A percentile compares a stretch with the other conserved stretches of the same genome.
Evolutionary conservation across 495 filamentous ascomycete genomes (phyloP).

Genomic region (Xylaria bambusicola): DNA sequence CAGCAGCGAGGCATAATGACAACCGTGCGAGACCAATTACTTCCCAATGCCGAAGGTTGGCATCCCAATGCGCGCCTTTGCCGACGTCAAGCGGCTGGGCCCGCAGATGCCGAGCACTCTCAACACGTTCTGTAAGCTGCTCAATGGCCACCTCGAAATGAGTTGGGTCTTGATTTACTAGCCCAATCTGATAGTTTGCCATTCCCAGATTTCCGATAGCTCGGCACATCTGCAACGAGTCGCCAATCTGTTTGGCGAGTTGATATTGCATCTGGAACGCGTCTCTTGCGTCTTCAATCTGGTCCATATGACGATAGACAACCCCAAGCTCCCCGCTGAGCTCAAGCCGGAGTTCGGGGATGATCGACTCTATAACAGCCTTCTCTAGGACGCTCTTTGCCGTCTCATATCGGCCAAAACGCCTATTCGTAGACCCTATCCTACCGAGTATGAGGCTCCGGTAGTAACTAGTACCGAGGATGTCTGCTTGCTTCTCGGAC

Average conservation of each 20-base stretch:
- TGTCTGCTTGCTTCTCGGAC: too few species aligned
- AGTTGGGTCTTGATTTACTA: constrained; percentile 9
- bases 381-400: neutral
- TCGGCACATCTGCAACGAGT: constrained; percentile 28
- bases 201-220: constrained; percentile 39
- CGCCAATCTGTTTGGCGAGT: constrained; percentile 23
- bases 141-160: constrained; percentile 10
- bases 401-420: neutral
- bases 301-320: constrained; percentile 32
- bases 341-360: constrained; percentile 12
- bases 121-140: constrained; percentile 17
- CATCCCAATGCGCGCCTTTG: neutral
- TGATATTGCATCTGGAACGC: constrained; percentile 26
- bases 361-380: neutral
- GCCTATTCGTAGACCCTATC: too few species aligned
- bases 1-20: too few species aligned
- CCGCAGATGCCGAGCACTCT: neutral
- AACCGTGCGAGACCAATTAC: too few species aligned
- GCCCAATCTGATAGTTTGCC: constrained; percentile 34
- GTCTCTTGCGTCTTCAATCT: constrained; percentile 19
- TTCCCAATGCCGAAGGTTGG: constrained; percentile 9
- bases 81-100: neutral
- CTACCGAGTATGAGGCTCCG: too few species aligned
- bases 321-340: constrained; percentile 32
- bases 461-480: too few species aligned